phyloP scores from a whole-genome alignment of 2,329 filamentous ascomycete species.

The Cytospora leucostoma region DNA sequence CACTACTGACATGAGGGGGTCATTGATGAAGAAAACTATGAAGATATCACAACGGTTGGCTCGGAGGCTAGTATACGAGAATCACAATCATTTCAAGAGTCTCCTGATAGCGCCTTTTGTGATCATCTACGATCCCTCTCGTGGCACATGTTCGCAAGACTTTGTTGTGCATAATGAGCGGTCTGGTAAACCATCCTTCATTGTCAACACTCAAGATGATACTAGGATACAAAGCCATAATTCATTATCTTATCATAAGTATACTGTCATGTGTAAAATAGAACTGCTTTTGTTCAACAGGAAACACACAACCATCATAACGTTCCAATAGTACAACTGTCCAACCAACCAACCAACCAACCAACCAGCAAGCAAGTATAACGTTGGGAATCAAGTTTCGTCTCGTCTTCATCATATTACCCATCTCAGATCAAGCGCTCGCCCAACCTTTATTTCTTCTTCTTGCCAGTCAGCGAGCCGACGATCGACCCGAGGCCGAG shows the following conservation, averaged over 20 bases:
- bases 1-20: no score
- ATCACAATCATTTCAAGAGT: no score
- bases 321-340: background rate
- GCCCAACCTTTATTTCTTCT: conserved; percentile 35
- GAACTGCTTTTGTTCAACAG: background rate
- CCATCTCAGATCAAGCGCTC: conserved; percentile 5
- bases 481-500: conserved; percentile 63
- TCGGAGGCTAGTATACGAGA: no score
- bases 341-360: background rate
- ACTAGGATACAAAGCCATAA: background rate
- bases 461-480: conserved; percentile 47
- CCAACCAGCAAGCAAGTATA: background rate
- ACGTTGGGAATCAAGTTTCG: background rate
- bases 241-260: conserved; percentile 3
- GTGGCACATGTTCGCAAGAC: no score
- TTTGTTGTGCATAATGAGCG: no score
- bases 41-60: no score
- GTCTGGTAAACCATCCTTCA: no score
- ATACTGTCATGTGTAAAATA: background rate
- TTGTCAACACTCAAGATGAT: no score
- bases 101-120: no score
- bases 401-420: background rate
- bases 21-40: no score
- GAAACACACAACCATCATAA: background rate
- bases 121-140: no score